phyloP scores from a whole-genome alignment of 768 basidiomycete genomes.

The Scleroderma citrinum region DNA sequence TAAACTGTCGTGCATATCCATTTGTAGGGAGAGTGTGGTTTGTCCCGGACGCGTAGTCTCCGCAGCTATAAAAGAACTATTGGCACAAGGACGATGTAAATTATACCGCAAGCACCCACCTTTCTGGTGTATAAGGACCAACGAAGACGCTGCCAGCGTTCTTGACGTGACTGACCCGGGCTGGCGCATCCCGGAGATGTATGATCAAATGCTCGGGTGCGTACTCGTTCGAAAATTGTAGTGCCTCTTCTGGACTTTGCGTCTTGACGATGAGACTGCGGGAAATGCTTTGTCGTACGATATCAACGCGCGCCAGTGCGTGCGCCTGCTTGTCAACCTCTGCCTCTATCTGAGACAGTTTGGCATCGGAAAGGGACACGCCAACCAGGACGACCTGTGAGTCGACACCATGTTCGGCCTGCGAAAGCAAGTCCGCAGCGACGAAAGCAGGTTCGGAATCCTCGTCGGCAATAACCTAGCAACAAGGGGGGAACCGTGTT shows the following conservation, averaged over 20 bases:
- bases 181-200: conserved; percentile 71
- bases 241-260: conserved; percentile 61
- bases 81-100: conserved; percentile 5
- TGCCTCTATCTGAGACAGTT: conserved; percentile 68
- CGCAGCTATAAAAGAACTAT: conserved; percentile 55
- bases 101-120: conserved; percentile 43
- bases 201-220: conserved; percentile 97
- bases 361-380: conserved; percentile 56
- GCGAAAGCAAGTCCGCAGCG: conserved; percentile 93
- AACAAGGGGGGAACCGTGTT: conserved; percentile 12
- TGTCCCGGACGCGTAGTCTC: conserved; percentile 97
- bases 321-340: conserved; percentile 86
- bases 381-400: conserved; percentile 95
- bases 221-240: conserved; percentile 93
- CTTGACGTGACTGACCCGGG: conserved; percentile 58
- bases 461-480: conserved; percentile 88
- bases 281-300: conserved; percentile 80
- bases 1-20: conserved; percentile 96
- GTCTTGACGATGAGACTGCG: conserved; percentile 88
- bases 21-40: conserved; percentile 98
- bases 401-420: conserved; percentile 97
- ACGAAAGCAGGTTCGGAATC: conserved; percentile 85
- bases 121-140: conserved; percentile 92
- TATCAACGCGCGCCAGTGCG: conserved; percentile 82
- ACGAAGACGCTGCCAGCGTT: conserved; percentile 98